A percentile compares a stretch with the other conserved stretches of the same genome.
These are phyloP conservation scores for Medicago arabica DNA, from an alignment of 306 rosid species.

Conservation along the genomic window DNA sequence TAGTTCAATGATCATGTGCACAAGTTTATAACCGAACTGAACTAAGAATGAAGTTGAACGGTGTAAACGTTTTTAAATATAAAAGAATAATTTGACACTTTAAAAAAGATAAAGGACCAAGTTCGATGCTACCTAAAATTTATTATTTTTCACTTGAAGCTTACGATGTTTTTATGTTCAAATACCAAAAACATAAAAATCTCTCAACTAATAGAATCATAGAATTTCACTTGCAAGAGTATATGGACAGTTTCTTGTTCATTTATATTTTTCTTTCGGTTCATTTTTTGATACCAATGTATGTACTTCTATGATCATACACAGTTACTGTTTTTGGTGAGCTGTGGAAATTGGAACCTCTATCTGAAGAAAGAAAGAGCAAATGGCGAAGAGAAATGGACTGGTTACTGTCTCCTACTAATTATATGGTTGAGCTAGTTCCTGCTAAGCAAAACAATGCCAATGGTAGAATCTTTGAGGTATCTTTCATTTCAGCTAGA, in stretches of 20 bases:
- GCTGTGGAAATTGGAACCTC: slow-evolving; percentile 94
- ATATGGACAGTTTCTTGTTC: slow-evolving; percentile 12
- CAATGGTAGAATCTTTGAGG: slow-evolving; percentile 86
- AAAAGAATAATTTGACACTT: no score
- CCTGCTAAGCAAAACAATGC: slow-evolving; percentile 89
- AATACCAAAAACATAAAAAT: background rate
- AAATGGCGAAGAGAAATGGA: slow-evolving; percentile 90
- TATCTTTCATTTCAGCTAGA: slow-evolving; percentile 43
- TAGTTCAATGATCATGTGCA: no score
- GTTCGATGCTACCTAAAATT: no score
- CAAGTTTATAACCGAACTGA: no score
- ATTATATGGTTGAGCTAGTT: slow-evolving; percentile 94
- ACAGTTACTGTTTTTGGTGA: slow-evolving; percentile 90
- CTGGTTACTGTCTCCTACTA: slow-evolving; percentile 92
- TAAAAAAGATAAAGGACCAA: no score
- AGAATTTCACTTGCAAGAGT: slow-evolving; percentile 26
- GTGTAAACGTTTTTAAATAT: no score
- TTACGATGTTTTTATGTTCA: slow-evolving; percentile 20
- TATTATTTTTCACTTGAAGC: background rate
- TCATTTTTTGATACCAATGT: slow-evolving; percentile 16
- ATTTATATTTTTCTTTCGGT: slow-evolving; percentile 28
- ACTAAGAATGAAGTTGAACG: no score
- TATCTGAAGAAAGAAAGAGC: slow-evolving; percentile 73
- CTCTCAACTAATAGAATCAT: background rate
- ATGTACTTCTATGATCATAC: slow-evolving; percentile 38